Evolutionary conservation across 495 filamentous ascomycete species (phyloP), one percentile per base, ranked within the genome.

Genomic region (Tuber melanosporum): DNA sequence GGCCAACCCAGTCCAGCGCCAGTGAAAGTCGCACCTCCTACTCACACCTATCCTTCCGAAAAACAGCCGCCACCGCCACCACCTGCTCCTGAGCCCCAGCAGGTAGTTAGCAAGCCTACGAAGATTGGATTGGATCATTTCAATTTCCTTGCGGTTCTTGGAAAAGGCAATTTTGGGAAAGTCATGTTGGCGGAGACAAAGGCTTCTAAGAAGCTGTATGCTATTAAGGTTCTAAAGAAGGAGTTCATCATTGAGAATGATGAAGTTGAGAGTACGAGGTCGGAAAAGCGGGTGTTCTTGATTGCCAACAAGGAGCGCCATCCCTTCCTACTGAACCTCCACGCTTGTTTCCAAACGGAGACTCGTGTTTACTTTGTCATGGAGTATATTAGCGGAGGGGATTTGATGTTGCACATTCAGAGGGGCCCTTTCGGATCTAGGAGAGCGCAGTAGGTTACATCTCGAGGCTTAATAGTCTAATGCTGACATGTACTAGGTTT

Each of bases 181-280:
- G 95, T 99, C 86, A 99, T 99, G 95, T 86, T 99, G 81, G 95
- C 95, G 12, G 95, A 99, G 86, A 97, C 95, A 7, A 99, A 99
- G 87, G 89, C 90, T 69, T 88, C 91, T 39, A 93, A 94, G 84
- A 92, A 95, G 84, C 87, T 99, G 45, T 99, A 98, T 84, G 95
- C 95, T 74, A 99, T 99, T 85, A 99, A 99, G 85, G 95, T 99
- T 45, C 87, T 99, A 82, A 99, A 99, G 89, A 99, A 99, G 87
- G 95, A 99, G 81, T 99, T 99, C 84, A 99, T 99, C 83, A 99
- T 99, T 76, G 95, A 99, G 84, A 97, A 99, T 79, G 95, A 99
- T 85, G 95, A 99, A 85, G 95, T 99, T n/a, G 95, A 99, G 84
- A 98, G 96, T 86, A 97, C 92, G 52, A 91, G 94, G 82, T 98